These are phyloP conservation scores for Aspergillus cavernicola DNA, from an alignment of 495 filamentous ascomycete species.

Conservation along the genomic window DNA sequence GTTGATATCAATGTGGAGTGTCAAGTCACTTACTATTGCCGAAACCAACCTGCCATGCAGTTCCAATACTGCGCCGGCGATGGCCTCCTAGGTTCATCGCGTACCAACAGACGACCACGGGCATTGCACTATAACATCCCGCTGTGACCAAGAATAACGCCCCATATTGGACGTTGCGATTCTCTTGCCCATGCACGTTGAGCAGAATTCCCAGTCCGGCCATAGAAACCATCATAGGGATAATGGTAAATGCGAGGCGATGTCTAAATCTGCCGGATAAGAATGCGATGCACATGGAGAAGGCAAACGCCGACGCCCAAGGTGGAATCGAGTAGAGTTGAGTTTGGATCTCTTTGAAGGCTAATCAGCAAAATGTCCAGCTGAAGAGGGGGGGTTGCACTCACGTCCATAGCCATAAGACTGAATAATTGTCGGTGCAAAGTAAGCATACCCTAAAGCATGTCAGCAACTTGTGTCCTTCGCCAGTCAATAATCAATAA, in stretches of 20 bases:
- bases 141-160: conserved; percentile 69
- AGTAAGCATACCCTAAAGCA: conserved; percentile 60
- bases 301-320: conserved; percentile 73
- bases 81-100: conserved; percentile 90
- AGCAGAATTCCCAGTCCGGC: conserved; percentile 71
- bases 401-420: conserved; percentile 56
- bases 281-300: conserved; percentile 70
- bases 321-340: conserved; percentile 83
- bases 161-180: conserved; percentile 60
- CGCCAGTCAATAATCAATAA: conserved; percentile 14
- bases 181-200: conserved; percentile 57
- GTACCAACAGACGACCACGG: conserved; percentile 88
- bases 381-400: conserved; percentile 3
- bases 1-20: conserved; percentile 31
- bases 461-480: conserved; percentile 15
- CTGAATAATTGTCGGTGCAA: conserved; percentile 72
- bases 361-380: conserved; percentile 20
- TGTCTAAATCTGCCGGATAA: conserved; percentile 66
- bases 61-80: conserved; percentile 74
- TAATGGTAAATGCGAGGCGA: conserved; percentile 70
- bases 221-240: conserved; percentile 61
- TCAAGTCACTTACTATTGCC: conserved; percentile 67
- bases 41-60: conserved; percentile 86
- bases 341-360: conserved; percentile 55
- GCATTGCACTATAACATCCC: conserved; percentile 68